A percentile compares a stretch with the other conserved stretches of the same genome.
Conservation (phyloP, 148 eudicot genomes). For the Rhododendron ferrugineum region DNA sequence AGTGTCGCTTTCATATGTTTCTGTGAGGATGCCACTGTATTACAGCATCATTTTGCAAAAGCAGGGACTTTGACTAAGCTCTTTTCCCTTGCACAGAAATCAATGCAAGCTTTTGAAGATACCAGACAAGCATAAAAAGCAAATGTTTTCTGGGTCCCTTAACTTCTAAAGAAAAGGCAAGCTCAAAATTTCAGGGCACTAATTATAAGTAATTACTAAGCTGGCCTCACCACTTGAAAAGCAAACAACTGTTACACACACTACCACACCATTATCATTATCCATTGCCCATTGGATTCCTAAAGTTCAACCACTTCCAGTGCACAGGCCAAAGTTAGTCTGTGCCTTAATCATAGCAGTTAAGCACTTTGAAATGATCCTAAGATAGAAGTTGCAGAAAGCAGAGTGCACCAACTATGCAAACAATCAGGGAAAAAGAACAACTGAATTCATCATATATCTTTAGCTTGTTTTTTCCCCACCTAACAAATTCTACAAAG, state of each 20-base stretch:
- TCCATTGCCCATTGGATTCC: slow-evolving; percentile 75
- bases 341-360: slow-evolving; percentile 40
- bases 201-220: slow-evolving; percentile 33
- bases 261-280: slow-evolving; percentile 21
- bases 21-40: background rate
- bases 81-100: slow-evolving; percentile 22
- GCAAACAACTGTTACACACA: slow-evolving; percentile 19
- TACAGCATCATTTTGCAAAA: slow-evolving; percentile 14
- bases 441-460: slow-evolving; percentile 17
- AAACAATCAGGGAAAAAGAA: slow-evolving; percentile 10
- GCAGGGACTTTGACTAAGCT: slow-evolving; percentile 23
- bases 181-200: slow-evolving; percentile 31
- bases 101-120: slow-evolving; percentile 30
- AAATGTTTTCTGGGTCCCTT: slow-evolving; percentile 40
- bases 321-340: slow-evolving; percentile 14
- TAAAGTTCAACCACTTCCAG: slow-evolving; percentile 25
- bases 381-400: background rate
- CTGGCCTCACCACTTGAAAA: slow-evolving; percentile 44
- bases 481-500: slow-evolving; percentile 26
- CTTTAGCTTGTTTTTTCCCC: slow-evolving; percentile 14
- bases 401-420: background rate
- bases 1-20: background rate
- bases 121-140: slow-evolving; percentile 27
- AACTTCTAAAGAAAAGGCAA: slow-evolving; percentile 28
- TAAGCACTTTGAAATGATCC: background rate